Evolutionary conservation across 2,329 filamentous ascomycete genomes (phyloP), one percentile per base, ranked within the genome.

Genomic region (Aureobasidium leucospermi): DNA sequence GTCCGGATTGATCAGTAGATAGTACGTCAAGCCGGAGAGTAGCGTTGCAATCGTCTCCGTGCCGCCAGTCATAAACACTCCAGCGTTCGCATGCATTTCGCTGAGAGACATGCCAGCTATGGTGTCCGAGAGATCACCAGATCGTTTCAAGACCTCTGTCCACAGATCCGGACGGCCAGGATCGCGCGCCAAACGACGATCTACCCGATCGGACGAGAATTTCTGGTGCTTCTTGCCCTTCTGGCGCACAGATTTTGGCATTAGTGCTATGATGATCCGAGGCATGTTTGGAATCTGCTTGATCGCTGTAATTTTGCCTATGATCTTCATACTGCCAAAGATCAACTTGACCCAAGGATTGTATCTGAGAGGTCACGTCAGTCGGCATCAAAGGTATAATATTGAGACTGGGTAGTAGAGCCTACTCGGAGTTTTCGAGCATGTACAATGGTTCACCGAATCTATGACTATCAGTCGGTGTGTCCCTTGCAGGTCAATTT

Each of bases 1-100:
- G 11, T 63, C 55, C 2, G 71, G 65, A 62, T 77, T 75, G 32
- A 74, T 70, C 15, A 73, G 65, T 31, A 79, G 70, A 65, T 78
- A 77, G 68, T 77, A 77, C 0, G 65, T 68, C 6, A 67, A 63
- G 3, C 69, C 70, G 1, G 63, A 57, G 39, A 75, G 61, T 3
- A 71, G 61, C 1, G 73, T 75, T 0, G 72, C 71, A 0, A 70
- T 74, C 0, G 73, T 73, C 58, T 76, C 74, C 4, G 70, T 73
- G 4, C 73, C 73, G 1, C 70, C 74, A 15, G 28, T 58, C 64
- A 75, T 73, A 43, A 76, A 67, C 4, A 71, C 59, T 0, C 64
- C 61, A 2, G 65, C 68, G 19, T 67, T 73, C 29, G 65, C 62
- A 31, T 72, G 65, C 53, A 75, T 69, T 59, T 76, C 73, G 0